Conservation (phyloP, 176 grass and related monocot species). For the Metroxylon sagu region DNA sequence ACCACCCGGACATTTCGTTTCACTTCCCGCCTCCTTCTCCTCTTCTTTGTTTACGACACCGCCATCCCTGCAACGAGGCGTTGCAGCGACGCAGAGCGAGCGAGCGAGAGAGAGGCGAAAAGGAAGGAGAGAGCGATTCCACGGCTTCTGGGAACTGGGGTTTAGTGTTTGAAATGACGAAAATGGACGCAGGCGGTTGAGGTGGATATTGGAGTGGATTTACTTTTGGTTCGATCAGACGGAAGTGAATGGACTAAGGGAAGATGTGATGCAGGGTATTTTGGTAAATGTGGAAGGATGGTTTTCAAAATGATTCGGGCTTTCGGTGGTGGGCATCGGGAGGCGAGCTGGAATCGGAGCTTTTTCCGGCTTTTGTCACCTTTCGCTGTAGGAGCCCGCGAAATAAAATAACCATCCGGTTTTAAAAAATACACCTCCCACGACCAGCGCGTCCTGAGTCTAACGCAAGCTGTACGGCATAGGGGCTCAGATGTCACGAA, state of each 20-base stretch:
- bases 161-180: neutral
- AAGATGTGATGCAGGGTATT: neutral
- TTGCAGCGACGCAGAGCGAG: neutral
- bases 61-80: neutral
- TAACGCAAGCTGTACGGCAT: fast-evolving
- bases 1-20: neutral
- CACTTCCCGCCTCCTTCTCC: neutral
- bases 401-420: no score
- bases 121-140: neutral
- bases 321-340: slow-evolving; percentile 15
- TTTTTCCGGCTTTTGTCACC: neutral
- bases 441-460: no score
- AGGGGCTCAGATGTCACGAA: no score
- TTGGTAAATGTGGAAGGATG: no score
- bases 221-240: no score
- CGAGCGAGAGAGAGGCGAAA: neutral
- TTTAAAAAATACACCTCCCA: no score
- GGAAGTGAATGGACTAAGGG: no score
- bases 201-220: no score
- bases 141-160: no score
- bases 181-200: neutral
- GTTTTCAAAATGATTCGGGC: slow-evolving; percentile 23
- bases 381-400: neutral
- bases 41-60: neutral
- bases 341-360: slow-evolving; percentile 9